Percentiles rank a stretch among this genome's conserved stretches.
Evolutionary conservation across 2,329 filamentous ascomycete genomes (phyloP).

Genomic region (Penicillium olsonii): DNA sequence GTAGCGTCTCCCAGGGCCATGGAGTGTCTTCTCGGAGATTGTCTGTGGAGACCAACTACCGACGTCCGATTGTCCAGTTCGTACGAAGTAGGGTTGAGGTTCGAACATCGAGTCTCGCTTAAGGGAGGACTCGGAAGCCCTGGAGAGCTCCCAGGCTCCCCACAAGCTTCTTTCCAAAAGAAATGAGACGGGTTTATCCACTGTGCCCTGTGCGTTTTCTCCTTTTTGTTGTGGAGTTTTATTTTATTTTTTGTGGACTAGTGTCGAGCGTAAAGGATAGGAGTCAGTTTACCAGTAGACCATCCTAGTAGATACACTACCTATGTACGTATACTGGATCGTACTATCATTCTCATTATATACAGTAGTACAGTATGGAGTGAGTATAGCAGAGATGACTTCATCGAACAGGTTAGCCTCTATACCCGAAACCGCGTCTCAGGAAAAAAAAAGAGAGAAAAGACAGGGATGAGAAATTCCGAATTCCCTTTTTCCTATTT

Average conservation of each 20-base stretch:
- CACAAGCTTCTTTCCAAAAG: slow-evolving; percentile 1
- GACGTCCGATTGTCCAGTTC: too few species aligned
- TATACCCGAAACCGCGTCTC: slow-evolving; percentile 1
- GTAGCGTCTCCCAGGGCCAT: slow-evolving; percentile 10
- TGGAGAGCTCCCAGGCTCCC: background rate
- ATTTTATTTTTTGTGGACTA: too few species aligned
- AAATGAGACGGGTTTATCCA: slow-evolving; percentile 13
- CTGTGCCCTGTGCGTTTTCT: slow-evolving; percentile 14
- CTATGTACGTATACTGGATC: too few species aligned
- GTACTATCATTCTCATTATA: too few species aligned
- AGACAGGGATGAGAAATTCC: background rate
- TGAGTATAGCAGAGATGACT: too few species aligned
- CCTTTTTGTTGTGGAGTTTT: slow-evolving; percentile 8
- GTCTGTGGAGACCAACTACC: background rate
- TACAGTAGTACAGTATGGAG: too few species aligned
- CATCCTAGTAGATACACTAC: too few species aligned
- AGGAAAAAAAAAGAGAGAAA: background rate
- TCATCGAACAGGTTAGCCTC: too few species aligned
- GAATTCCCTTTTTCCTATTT: background rate
- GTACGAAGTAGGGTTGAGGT: background rate
- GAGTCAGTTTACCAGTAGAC: too few species aligned
- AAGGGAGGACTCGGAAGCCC: background rate
- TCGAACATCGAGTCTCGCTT: background rate
- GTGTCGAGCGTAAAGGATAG: too few species aligned
- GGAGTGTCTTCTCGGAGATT: background rate